phyloP scores from a whole-genome alignment of 2,329 filamentous ascomycete species.

The Onygenales sp. region DNA sequence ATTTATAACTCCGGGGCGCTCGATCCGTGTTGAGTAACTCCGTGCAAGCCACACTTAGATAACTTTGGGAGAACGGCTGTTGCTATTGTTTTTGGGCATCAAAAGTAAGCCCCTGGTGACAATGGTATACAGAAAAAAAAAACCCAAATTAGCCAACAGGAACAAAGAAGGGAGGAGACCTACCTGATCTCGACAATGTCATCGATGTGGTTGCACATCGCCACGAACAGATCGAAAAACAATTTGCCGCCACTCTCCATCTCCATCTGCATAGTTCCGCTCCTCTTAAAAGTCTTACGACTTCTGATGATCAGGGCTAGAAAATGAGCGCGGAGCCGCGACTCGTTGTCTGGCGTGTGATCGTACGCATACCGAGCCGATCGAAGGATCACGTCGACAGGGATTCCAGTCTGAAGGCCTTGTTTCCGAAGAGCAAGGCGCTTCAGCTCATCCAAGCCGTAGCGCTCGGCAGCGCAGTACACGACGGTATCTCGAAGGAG shows the following conservation, averaged over 20 bases:
- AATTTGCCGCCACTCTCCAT: conserved; percentile 93
- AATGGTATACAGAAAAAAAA: conserved; percentile 7
- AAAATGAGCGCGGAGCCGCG: conserved; percentile 89
- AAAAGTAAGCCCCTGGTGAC: conserved; percentile 13
- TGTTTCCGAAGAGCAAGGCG: conserved; percentile 86
- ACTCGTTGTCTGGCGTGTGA: conserved; percentile 88
- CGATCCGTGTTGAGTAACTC: conserved; percentile 22
- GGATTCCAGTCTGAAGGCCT: conserved; percentile 83
- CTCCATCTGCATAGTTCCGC: conserved; percentile 96
- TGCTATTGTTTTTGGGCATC: conserved; percentile 25
- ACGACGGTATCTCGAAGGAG: conserved; percentile 87
- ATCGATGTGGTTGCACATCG: conserved; percentile 96
- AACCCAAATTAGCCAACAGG: conserved; percentile 9
- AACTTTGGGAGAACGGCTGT: conserved; percentile 44
- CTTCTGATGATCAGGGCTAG: conserved; percentile 94
- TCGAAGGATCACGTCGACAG: conserved; percentile 82
- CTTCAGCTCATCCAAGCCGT: conserved; percentile 88
- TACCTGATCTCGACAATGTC: conserved; percentile 83
- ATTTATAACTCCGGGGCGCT: conserved; percentile 25
- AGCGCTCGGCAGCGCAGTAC: conserved; percentile 86
- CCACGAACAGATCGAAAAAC: conserved; percentile 97
- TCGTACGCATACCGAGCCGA: conserved; percentile 93
- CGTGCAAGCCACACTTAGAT: conserved; percentile 34
- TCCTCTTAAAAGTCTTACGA: conserved; percentile 95
- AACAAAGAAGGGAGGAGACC: conserved; percentile 28